A percentile compares a stretch with the other conserved stretches of the same genome.
These are phyloP conservation scores for Tubosaeta sp. DNA, from an alignment of 768 basidiomycete genomes.

Conservation along the genomic window DNA sequence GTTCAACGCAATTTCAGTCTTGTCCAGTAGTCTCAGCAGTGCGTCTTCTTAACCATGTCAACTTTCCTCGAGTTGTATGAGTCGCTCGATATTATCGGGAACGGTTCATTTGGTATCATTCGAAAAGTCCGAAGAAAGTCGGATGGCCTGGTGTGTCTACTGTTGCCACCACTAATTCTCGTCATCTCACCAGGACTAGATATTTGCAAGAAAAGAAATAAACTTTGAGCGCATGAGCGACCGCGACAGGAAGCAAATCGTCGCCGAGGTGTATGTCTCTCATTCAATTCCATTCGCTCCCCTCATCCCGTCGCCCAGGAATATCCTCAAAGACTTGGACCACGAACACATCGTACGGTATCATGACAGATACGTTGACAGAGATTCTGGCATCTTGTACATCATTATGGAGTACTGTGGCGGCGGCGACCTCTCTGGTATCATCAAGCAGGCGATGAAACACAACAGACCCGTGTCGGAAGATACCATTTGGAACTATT, in stretches of 20 bases:
- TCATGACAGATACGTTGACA: constrained; percentile 88
- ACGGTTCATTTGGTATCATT: constrained; percentile 97
- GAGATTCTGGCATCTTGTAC: constrained; percentile 86
- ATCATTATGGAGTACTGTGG: constrained; percentile 99
- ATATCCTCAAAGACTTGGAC: constrained; percentile 92
- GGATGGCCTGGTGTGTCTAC: constrained; percentile 68
- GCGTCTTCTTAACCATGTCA: constrained; percentile 15
- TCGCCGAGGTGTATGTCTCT: constrained; percentile 87
- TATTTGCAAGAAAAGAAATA: constrained; percentile 90
- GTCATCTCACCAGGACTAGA: constrained; percentile 34
- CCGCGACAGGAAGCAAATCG: constrained; percentile 93
- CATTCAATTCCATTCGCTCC: neutral
- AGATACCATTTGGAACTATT: constrained; percentile 94
- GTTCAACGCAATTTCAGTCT: constrained; percentile 25
- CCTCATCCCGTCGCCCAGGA: constrained; percentile 44
- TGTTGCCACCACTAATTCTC: constrained; percentile 5
- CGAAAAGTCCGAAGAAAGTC: constrained; percentile 84
- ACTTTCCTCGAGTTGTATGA: constrained; percentile 75
- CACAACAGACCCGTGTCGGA: constrained; percentile 75
- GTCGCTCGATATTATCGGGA: constrained; percentile 88
- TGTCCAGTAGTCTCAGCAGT: constrained; percentile 8
- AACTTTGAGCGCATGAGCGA: constrained; percentile 98
- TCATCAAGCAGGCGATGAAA: constrained; percentile 78
- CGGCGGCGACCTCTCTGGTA: constrained; percentile 85
- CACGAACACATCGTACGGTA: constrained; percentile 97